A percentile compares a stretch with the other conserved stretches of the same genome.
Conservation (phyloP, 371 early-diverging fungal genomes). For the Mortierella sp. region DNA sequence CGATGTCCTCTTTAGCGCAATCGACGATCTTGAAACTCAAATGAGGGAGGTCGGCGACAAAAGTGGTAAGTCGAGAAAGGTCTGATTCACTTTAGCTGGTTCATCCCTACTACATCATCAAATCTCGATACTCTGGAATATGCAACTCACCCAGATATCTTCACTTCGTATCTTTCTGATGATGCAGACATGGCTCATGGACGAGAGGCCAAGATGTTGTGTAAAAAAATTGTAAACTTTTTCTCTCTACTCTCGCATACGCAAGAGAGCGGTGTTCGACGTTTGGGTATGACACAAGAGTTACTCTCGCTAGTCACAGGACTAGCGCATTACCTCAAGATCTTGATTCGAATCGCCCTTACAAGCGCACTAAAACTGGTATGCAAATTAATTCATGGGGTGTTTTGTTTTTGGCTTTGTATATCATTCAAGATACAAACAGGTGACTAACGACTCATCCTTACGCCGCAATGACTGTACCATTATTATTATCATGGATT, state of each 20-base stretch:
- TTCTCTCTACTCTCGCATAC: constrained; percentile 91
- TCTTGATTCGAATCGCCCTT: constrained; percentile 91
- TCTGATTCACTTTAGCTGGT: not conserved
- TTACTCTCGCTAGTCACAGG: constrained; percentile 91
- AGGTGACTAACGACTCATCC: not conserved
- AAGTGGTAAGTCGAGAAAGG: constrained; percentile 49
- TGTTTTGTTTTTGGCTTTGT: not conserved
- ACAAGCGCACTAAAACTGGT: constrained; percentile 85
- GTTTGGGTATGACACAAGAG: constrained; percentile 88
- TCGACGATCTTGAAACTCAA: constrained; percentile 85
- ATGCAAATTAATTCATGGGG: not conserved
- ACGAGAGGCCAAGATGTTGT: constrained; percentile 91
- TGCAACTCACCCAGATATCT: not conserved
- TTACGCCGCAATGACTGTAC: not conserved
- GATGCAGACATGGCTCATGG: constrained; percentile 73
- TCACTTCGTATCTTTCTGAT: not conserved
- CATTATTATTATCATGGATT: not conserved
- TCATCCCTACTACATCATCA: not conserved
- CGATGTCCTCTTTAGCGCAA: constrained; percentile 90
- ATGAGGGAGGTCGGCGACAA: constrained; percentile 70
- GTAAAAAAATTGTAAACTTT: constrained; percentile 92
- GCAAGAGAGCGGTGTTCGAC: constrained; percentile 71
- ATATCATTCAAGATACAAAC: not conserved
- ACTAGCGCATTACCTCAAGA: constrained; percentile 93
- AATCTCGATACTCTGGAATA: not conserved